phyloP scores from a whole-genome alignment of 169 alveolate species.

The Eimeria mitis region DNA sequence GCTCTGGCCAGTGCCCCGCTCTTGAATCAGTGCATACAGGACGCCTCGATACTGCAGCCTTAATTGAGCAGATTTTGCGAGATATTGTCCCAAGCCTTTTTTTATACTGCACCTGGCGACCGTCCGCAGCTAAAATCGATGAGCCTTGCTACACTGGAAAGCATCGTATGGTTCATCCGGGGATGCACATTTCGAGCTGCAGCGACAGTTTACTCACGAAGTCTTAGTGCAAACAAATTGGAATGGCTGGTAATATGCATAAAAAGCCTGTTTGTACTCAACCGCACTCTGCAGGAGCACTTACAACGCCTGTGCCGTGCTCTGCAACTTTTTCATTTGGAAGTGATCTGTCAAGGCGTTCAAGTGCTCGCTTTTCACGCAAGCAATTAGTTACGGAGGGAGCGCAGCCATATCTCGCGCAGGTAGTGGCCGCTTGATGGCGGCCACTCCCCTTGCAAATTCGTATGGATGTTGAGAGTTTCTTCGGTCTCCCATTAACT shows the following conservation, averaged over 20 bases:
- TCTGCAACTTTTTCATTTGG: background rate
- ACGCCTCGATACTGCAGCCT: background rate
- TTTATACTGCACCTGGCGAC: background rate
- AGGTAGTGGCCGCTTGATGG: background rate
- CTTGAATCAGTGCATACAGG: background rate
- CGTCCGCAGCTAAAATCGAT: background rate
- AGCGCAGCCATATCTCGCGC: no score
- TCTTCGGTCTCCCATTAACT: no score
- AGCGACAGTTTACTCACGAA: background rate
- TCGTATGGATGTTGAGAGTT: no score
- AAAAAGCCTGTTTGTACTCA: background rate
- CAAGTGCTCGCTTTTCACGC: background rate
- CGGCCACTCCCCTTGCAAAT: background rate
- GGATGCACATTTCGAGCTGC: background rate
- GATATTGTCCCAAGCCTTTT: background rate
- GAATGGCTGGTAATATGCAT: background rate
- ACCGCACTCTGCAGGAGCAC: background rate
- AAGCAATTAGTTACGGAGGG: background rate
- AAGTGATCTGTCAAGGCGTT: background rate
- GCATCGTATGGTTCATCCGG: background rate
- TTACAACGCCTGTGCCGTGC: background rate
- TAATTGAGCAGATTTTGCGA: background rate
- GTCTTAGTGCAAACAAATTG: background rate
- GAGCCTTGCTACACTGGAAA: background rate
- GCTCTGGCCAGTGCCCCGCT: background rate